phyloP scores from a whole-genome alignment of 306 rosid genomes.

The Dalbergia oliveri region DNA sequence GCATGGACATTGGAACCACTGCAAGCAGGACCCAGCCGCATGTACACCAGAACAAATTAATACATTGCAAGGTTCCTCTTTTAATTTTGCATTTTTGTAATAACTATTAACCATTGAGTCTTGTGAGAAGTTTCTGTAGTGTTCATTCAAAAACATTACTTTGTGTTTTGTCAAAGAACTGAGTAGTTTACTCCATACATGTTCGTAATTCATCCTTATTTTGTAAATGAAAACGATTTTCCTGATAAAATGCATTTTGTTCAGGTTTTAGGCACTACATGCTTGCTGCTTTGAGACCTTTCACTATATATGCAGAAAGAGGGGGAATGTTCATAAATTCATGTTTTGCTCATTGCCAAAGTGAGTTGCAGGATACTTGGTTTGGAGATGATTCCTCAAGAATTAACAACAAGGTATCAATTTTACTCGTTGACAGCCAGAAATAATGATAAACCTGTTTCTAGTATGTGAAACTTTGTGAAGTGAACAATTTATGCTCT shows the following conservation, averaged over 20 bases:
- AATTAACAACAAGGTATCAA: constrained; percentile 71
- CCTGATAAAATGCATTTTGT: constrained; percentile 1
- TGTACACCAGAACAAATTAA: constrained; percentile 66
- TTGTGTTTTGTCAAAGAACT: constrained; percentile 14
- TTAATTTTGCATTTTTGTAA: background rate
- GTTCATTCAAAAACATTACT: background rate
- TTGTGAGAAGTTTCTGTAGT: background rate
- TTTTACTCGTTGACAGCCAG: background rate
- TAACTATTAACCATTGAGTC: background rate
- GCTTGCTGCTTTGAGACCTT: constrained; percentile 64
- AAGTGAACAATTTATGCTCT: background rate
- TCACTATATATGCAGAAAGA: constrained; percentile 60
- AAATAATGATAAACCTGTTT: constrained; percentile 12
- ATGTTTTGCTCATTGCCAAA: constrained; percentile 98
- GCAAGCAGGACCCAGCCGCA: constrained; percentile 71
- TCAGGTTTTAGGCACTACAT: constrained; percentile 77
- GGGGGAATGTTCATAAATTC: constrained; percentile 92
- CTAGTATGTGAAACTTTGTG: constrained; percentile 24
- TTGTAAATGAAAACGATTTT: constrained; percentile 30
- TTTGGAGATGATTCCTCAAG: constrained; percentile 76
- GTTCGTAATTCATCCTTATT: constrained; percentile 12
- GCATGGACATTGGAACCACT: constrained; percentile 77
- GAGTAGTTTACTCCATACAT: background rate
- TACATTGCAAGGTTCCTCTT: constrained; percentile 73
- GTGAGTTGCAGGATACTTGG: constrained; percentile 96